phyloP scores from a whole-genome alignment of 2,329 filamentous ascomycete species.

The Xylariales sp. region DNA sequence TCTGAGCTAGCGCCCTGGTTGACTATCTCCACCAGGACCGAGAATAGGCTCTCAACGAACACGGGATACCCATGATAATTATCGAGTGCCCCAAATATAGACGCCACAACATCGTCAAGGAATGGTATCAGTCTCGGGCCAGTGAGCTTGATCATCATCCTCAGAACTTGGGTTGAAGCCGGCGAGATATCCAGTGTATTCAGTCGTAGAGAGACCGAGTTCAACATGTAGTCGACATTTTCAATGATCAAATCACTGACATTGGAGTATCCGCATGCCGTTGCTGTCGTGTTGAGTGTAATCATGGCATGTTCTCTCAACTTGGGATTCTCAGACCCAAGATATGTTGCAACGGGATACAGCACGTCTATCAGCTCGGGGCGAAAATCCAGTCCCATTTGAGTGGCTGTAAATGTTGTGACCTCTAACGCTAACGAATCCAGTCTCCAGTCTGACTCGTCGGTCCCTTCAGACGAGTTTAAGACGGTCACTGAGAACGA shows the following conservation, averaged over 20 bases:
- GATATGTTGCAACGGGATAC: constrained; percentile 84
- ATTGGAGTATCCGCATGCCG: constrained; percentile 67
- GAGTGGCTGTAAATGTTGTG: constrained; percentile 69
- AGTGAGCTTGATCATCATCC: constrained; percentile 90
- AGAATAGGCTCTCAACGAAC: constrained; percentile 82
- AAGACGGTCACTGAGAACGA: constrained; percentile 62
- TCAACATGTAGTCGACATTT: constrained; percentile 96
- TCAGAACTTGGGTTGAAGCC: constrained; percentile 81
- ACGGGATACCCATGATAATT: constrained; percentile 89
- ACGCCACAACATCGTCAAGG: constrained; percentile 84
- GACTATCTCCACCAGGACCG: constrained; percentile 76
- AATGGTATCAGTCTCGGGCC: constrained; percentile 80
- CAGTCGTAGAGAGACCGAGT: constrained; percentile 81
- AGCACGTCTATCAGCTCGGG: constrained; percentile 85
- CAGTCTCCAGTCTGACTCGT: constrained; percentile 62
- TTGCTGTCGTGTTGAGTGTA: constrained; percentile 75
- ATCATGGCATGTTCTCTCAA: constrained; percentile 79
- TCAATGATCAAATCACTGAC: constrained; percentile 78
- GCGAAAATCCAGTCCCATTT: constrained; percentile 64
- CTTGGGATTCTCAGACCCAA: constrained; percentile 65
- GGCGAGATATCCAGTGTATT: constrained; percentile 92
- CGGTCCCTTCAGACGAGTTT: constrained; percentile 45
- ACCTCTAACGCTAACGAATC: constrained; percentile 79
- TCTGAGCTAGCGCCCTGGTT: constrained; percentile 69
- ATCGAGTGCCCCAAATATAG: constrained; percentile 89